Conservation (phyloP, 345 rosid genomes). For the Pistacia atlantica region DNA sequence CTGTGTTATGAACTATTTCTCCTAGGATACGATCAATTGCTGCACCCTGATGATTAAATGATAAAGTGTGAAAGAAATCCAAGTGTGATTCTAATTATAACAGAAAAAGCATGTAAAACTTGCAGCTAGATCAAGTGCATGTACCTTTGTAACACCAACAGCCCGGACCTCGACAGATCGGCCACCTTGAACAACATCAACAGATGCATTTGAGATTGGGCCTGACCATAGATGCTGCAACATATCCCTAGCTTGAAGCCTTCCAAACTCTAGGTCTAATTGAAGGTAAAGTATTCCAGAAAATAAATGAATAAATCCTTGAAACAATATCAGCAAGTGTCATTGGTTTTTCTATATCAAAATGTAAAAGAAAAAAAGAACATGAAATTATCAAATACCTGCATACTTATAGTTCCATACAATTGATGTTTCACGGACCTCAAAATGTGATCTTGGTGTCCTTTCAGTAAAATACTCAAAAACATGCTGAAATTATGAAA, state of each 20-base stretch:
- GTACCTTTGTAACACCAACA: constrained; percentile 64
- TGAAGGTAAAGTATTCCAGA: background rate
- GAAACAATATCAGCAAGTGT: background rate
- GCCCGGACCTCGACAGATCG: constrained; percentile 63
- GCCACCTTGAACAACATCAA: constrained; percentile 61
- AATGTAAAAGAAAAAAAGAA: background rate
- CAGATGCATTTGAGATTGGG: constrained; percentile 59
- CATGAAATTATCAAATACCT: constrained; percentile 32
- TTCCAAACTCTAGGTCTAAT: constrained; percentile 56
- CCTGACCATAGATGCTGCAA: constrained; percentile 70
- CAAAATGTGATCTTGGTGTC: constrained; percentile 62
- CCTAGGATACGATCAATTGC: constrained; percentile 62
- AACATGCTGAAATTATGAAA: constrained; percentile 49
- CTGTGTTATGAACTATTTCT: constrained; percentile 48
- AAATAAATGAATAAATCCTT: constrained; percentile 7
- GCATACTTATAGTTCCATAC: constrained; percentile 67
- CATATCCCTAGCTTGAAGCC: constrained; percentile 62
- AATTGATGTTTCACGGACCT: constrained; percentile 61
- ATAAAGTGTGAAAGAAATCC: constrained; percentile 10
- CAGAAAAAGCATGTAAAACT: background rate
- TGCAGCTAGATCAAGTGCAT: constrained; percentile 2
- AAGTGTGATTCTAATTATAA: constrained; percentile 1
- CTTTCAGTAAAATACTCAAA: constrained; percentile 66
- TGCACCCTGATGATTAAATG: constrained; percentile 46
- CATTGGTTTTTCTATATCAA: background rate